Evolutionary conservation across 2,329 filamentous ascomycete species (phyloP).

Genomic region (Paraphaeosphaeria minitans): DNA sequence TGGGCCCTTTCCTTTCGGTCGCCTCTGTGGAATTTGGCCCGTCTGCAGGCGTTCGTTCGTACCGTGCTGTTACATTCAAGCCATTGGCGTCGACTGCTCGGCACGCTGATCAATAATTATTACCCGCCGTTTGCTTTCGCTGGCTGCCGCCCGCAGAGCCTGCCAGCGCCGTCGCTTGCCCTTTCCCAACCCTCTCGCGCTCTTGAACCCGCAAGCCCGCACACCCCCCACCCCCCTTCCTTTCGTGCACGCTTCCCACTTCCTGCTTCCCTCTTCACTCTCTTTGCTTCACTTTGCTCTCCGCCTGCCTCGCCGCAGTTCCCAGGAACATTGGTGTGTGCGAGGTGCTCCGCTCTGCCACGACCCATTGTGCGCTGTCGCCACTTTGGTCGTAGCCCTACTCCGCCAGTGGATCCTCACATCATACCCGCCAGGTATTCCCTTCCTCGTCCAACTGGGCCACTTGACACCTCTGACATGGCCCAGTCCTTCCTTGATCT

Average conservation of each 20-base stretch:
- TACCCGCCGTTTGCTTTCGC: neutral
- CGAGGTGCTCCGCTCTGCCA: conserved; percentile 17
- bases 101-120: conserved; percentile 10
- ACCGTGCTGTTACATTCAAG: neutral
- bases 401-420: conserved; percentile 35
- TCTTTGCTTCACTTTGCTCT: neutral
- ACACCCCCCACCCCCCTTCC: conserved; percentile 1
- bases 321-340: conserved; percentile 3
- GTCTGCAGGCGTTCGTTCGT: too few species aligned
- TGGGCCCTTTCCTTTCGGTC: neutral
- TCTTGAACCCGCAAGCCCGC: conserved; percentile 2
- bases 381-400: conserved; percentile 27
- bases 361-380: conserved; percentile 30
- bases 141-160: conserved; percentile 3
- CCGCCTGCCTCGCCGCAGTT: conserved; percentile 8
- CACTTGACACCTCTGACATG: conserved; percentile 31
- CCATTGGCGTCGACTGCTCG: conserved; percentile 1
- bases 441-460: conserved; percentile 28
- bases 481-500: conserved; percentile 24
- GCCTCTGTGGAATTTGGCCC: neutral
- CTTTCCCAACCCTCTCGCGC: neutral
- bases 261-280: too few species aligned
- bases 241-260: neutral
- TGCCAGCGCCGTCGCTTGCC: neutral
- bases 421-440: conserved; percentile 39